Percentiles rank a stretch among this genome's conserved stretches.
Conservation (phyloP, 2,329 filamentous ascomycete genomes). For the Massarina eburnea region DNA sequence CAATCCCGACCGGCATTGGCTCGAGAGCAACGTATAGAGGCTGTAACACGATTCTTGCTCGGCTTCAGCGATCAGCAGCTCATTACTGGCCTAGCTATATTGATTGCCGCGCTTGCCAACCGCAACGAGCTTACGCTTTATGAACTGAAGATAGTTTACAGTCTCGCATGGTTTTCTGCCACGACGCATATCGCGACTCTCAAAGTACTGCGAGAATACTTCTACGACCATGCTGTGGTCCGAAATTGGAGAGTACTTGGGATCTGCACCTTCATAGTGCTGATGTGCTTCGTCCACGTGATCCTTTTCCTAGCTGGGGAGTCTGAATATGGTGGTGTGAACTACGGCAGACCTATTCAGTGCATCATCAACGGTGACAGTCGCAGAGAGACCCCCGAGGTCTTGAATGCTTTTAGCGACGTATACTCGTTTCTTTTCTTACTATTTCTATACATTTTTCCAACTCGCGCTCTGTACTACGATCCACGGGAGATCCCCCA, state of each 20-base stretch:
- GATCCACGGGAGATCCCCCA: no score
- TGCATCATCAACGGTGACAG: no score
- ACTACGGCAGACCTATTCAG: not conserved
- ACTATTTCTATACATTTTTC: no score
- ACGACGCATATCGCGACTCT: constrained; percentile 3
- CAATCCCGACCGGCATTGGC: not conserved
- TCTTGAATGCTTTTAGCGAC: not conserved
- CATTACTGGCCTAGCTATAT: constrained; percentile 11
- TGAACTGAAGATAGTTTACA: constrained; percentile 7
- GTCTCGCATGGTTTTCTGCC: constrained; percentile 8
- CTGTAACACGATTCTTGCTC: constrained; percentile 1
- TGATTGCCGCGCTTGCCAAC: constrained; percentile 8
- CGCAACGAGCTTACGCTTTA: constrained; percentile 3
- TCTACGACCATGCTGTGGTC: constrained; percentile 1
- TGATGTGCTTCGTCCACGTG: no score
- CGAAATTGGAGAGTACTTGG: constrained; percentile 3
- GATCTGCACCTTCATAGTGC: constrained; percentile 1
- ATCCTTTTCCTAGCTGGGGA: not conserved
- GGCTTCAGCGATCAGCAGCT: constrained; percentile 10
- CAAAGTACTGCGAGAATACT: not conserved
- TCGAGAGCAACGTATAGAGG: not conserved
- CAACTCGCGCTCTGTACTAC: no score
- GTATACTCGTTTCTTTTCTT: not conserved
- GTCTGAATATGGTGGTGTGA: not conserved
- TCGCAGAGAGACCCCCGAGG: not conserved